Conservation (phyloP, 129 eudicot species). For the Kitagawia praeruptora region DNA sequence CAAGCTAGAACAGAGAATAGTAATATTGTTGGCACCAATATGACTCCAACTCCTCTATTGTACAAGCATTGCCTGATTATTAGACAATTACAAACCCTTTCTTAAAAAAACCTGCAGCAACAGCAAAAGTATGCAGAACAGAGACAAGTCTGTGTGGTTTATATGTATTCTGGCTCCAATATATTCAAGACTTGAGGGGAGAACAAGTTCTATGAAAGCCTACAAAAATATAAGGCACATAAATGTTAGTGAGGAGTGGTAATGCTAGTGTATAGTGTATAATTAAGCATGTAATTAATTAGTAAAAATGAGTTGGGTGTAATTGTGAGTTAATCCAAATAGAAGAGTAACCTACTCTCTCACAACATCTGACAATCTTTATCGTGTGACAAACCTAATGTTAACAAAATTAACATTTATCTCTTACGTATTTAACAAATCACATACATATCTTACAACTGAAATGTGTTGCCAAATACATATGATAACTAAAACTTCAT, state of each 20-base stretch:
- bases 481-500: background rate
- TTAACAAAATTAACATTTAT: background rate
- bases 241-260: background rate
- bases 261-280: background rate
- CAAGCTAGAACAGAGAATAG: background rate
- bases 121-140: no score
- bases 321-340: background rate
- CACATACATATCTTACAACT: background rate
- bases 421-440: background rate
- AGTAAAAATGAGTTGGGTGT: background rate
- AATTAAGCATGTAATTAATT: no score
- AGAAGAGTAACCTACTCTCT: background rate
- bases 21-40: background rate
- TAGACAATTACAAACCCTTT: background rate
- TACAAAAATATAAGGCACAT: background rate
- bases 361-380: background rate
- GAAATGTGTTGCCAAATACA: background rate
- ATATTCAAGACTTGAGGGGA: background rate
- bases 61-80: background rate
- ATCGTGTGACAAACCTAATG: background rate
- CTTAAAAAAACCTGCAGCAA: background rate
- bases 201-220: background rate
- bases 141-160: background rate
- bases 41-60: background rate
- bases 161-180: background rate